phyloP scores from a whole-genome alignment of 768 basidiomycete species.

The Neoboletus brunneissimus region DNA sequence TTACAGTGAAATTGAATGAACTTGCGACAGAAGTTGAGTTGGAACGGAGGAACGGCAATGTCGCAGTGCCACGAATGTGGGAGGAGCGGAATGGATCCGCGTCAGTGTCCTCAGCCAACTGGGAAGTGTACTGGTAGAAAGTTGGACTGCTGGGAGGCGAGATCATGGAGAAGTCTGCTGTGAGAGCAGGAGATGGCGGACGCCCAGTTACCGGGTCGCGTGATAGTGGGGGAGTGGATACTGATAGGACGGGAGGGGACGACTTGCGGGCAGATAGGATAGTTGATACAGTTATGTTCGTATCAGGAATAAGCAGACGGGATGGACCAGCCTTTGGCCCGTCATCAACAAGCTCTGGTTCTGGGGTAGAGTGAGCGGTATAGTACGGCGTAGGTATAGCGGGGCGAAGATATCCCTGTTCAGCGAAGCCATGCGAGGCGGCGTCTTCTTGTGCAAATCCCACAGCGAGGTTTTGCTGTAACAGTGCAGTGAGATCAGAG shows the following conservation, averaged over 20 bases:
- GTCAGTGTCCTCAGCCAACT: constrained; percentile 18
- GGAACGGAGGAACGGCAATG: constrained; percentile 33
- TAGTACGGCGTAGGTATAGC: constrained; percentile 32
- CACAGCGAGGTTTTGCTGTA: constrained; percentile 7
- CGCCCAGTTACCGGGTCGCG: constrained; percentile 21
- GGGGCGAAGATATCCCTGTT: constrained; percentile 21
- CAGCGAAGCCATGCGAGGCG: constrained; percentile 7
- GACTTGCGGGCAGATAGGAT: constrained; percentile 10
- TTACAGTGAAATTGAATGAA: constrained; percentile 18
- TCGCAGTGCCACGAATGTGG: constrained; percentile 20
- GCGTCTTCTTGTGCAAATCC: constrained; percentile 14
- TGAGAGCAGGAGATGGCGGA: constrained; percentile 44
- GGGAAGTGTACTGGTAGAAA: constrained; percentile 32
- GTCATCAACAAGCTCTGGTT: constrained; percentile 19
- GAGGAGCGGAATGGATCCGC: constrained; percentile 24
- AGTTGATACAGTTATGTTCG: constrained; percentile 11
- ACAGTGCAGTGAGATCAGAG: constrained; percentile 23
- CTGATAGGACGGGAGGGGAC: constrained; percentile 28
- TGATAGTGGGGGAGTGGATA: constrained; percentile 23
- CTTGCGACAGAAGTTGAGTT: constrained; percentile 23
- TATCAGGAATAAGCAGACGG: constrained; percentile 24
- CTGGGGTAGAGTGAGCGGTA: constrained; percentile 32
- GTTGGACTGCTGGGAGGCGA: constrained; percentile 40
- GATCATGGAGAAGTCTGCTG: constrained; percentile 47
- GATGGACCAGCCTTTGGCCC: constrained; percentile 27